Evolutionary conservation across 768 basidiomycete genomes (phyloP).

Genomic region (Amanita thiersii): DNA sequence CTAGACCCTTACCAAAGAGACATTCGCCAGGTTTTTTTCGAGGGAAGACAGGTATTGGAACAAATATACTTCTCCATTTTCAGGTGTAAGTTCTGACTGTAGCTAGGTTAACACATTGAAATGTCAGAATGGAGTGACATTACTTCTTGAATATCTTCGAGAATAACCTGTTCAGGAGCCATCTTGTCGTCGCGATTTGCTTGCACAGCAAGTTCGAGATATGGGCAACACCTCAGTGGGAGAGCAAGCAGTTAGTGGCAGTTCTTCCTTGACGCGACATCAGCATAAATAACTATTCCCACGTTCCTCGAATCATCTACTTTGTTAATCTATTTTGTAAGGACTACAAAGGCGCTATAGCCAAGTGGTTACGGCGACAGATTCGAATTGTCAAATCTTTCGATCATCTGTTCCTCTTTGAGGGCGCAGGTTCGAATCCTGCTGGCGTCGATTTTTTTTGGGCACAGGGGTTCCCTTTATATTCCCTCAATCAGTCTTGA

Average conservation of each 20-base stretch:
- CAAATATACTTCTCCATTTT: constrained; percentile 75
- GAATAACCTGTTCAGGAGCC: neutral
- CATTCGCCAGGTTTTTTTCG: constrained; percentile 47
- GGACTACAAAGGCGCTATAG: constrained; percentile 45
- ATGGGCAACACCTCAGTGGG: too few species aligned
- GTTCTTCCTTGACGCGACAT: too few species aligned
- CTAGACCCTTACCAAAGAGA: constrained; percentile 39
- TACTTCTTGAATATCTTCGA: constrained; percentile 8
- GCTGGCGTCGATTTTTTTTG: constrained; percentile 39
- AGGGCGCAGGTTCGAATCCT: constrained; percentile 66
- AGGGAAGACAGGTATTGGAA: constrained; percentile 75
- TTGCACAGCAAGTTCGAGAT: neutral
- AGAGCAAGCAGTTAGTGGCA: too few species aligned
- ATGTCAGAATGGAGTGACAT: neutral
- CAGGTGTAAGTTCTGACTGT: constrained; percentile 61
- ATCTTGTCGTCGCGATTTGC: neutral
- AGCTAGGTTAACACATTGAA: neutral
- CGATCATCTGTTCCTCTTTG: constrained; percentile 54
- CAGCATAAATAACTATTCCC: neutral
- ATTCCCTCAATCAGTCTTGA: neutral
- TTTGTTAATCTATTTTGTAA: neutral
- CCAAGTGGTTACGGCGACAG: constrained; percentile 75
- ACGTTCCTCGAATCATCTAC: neutral
- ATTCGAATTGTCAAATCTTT: constrained; percentile 23
- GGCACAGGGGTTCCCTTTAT: neutral